Percentiles rank a stretch among this genome's conserved stretches.
phyloP scores from a whole-genome alignment of 805 yeast genomes.

The Candida corydali region DNA sequence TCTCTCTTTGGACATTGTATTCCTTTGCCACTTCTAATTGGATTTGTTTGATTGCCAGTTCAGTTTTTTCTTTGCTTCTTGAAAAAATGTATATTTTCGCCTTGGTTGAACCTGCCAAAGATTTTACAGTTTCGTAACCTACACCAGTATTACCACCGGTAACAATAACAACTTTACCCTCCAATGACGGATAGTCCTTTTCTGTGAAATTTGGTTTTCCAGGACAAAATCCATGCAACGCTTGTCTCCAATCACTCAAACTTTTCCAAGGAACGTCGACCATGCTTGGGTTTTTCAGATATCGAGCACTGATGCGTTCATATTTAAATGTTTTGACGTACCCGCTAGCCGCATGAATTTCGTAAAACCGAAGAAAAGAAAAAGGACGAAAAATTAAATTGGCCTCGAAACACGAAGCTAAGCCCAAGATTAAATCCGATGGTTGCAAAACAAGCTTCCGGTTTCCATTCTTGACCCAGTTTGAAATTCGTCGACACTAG shows the following conservation, averaged over 20 bases:
- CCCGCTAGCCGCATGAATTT: no score
- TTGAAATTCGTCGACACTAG: no score
- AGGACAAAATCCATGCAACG: slow-evolving; percentile 9
- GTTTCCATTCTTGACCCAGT: no score
- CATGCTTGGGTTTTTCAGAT: no score
- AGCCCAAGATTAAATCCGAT: no score
- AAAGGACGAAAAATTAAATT: no score
- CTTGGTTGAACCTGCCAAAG: slow-evolving; percentile 24
- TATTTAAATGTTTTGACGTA: no score
- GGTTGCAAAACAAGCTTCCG: no score
- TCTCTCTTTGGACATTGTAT: slow-evolving; percentile 7
- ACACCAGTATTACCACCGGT: slow-evolving; percentile 41
- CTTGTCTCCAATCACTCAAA: slow-evolving; percentile 6
- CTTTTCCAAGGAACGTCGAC: slow-evolving; percentile 5
- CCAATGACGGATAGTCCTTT: slow-evolving; percentile 24
- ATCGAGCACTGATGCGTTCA: no score
- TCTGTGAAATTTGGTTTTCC: slow-evolving; percentile 10
- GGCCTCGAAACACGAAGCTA: no score
- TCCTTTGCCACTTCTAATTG: slow-evolving; percentile 17
- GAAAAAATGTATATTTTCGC: slow-evolving; percentile 33
- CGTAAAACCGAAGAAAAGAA: no score
- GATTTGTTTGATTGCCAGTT: slow-evolving; percentile 21
- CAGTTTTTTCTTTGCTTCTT: slow-evolving; percentile 29
- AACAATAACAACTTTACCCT: slow-evolving; percentile 33
- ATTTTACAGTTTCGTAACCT: slow-evolving; percentile 20